phyloP scores from a whole-genome alignment of 768 basidiomycete species.

The Trichaptum fuscoviolaceum region DNA sequence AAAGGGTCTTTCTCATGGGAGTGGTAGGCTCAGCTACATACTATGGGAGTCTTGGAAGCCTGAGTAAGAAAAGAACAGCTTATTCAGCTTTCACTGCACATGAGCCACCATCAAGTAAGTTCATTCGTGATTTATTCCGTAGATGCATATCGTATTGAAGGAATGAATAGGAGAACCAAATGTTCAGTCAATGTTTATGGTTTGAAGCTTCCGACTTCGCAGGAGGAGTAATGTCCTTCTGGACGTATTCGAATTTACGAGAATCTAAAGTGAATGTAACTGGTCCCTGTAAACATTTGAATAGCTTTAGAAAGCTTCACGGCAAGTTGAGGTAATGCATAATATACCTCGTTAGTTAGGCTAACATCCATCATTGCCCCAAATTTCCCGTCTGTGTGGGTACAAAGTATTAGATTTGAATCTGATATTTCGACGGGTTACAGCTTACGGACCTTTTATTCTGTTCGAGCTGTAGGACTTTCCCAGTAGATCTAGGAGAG shows the following conservation, averaged over 20 bases:
- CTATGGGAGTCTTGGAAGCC: too few relatives aligned
- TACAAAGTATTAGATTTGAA: constrained; percentile 8
- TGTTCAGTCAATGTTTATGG: too few relatives aligned
- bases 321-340: constrained; percentile 4
- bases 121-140: too few relatives aligned
- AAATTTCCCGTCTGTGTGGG: constrained; percentile 73
- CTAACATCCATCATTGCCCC: constrained; percentile 95
- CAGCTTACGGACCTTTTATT: constrained; percentile 61
- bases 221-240: too few relatives aligned
- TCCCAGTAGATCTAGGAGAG: constrained; percentile 66
- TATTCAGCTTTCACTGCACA: too few relatives aligned
- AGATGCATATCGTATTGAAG: too few relatives aligned
- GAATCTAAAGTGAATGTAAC: constrained; percentile 83
- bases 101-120: too few relatives aligned
- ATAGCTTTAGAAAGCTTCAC: constrained; percentile 6
- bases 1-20: too few relatives aligned
- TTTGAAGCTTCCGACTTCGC: too few relatives aligned
- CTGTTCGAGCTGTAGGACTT: constrained; percentile 65
- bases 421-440: not conserved
- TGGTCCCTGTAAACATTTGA: constrained; percentile 53
- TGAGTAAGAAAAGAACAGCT: too few relatives aligned
- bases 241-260: constrained; percentile 66
- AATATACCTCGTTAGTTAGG: constrained; percentile 76
- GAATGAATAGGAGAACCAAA: too few relatives aligned
- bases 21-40: too few relatives aligned